A percentile compares a stretch with the other conserved stretches of the same genome.
Conservation (phyloP, 2,329 filamentous ascomycete genomes). For the Fusarium mundagurra region DNA sequence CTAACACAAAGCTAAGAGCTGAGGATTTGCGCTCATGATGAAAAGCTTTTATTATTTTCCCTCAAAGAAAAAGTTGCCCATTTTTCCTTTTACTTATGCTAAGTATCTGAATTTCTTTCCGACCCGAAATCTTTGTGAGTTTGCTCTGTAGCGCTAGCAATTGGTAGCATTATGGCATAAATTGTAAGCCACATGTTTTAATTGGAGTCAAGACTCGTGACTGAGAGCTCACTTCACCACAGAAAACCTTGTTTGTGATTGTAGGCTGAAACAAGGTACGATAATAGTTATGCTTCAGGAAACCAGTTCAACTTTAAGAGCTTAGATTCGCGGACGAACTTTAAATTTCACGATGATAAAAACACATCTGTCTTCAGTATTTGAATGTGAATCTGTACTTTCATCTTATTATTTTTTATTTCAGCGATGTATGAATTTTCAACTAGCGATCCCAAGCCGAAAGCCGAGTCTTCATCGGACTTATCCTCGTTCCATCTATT, state of each 20-base stretch:
- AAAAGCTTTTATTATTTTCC: not conserved
- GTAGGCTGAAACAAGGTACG: too few relatives aligned
- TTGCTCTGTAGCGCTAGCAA: not conserved
- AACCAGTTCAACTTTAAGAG: not conserved
- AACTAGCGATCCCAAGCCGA: not conserved
- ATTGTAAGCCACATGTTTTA: too few relatives aligned
- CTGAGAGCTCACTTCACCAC: not conserved
- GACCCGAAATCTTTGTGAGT: rapidly evolving
- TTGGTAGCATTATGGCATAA: not conserved
- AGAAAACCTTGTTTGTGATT: not conserved
- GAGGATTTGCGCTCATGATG: not conserved
- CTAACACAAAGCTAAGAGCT: not conserved
- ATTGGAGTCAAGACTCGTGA: not conserved
- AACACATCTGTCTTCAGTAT: too few relatives aligned
- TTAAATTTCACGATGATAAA: not conserved
- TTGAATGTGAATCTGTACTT: rapidly evolving
- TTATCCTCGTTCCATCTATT: not conserved
- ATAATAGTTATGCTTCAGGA: not conserved
- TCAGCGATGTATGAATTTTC: not conserved
- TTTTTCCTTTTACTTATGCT: not conserved
- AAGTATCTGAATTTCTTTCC: rapidly evolving
- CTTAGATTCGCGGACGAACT: not conserved
- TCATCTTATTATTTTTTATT: not conserved
- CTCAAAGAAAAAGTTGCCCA: too few relatives aligned
- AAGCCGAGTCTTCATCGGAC: not conserved